These are phyloP conservation scores for Colletotrichum viniferum DNA, from an alignment of 2,329 filamentous ascomycete genomes.

Conservation along the genomic window DNA sequence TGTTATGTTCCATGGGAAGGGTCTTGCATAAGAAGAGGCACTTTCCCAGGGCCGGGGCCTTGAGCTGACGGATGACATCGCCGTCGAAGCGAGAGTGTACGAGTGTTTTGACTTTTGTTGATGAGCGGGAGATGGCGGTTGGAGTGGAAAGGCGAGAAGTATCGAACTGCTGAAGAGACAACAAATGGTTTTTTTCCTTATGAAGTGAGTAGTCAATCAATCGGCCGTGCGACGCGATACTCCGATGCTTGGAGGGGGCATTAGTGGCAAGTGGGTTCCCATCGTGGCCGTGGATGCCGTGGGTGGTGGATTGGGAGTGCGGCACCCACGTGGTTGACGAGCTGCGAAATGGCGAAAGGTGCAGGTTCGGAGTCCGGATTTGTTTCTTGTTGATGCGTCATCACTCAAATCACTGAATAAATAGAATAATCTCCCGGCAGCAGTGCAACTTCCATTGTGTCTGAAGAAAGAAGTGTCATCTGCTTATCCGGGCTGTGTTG, in stretches of 20 bases:
- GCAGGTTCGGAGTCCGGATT: not conserved
- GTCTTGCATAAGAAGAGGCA: not conserved
- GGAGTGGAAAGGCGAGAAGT: not conserved
- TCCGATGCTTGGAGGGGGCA: not conserved
- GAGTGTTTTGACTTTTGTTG: not conserved
- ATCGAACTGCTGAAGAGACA: not conserved
- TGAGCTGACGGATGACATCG: not conserved
- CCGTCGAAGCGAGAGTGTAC: not conserved
- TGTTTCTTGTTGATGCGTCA: not conserved
- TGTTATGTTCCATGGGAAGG: not conserved
- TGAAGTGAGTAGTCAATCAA: not conserved
- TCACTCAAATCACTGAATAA: not conserved
- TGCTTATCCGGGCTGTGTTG: not conserved
- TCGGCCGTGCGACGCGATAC: not conserved
- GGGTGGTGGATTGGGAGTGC: not conserved
- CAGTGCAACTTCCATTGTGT: not conserved
- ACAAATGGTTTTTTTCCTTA: not conserved
- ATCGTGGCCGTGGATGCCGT: not conserved
- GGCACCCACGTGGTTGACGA: not conserved
- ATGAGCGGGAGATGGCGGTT: not conserved
- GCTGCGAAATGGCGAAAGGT: not conserved
- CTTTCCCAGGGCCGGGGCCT: not conserved
- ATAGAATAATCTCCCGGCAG: not conserved
- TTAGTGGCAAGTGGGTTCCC: not conserved
- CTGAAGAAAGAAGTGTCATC: not conserved